Base-by-base conservation (phyloP, 306 rosid genomes). In the Acacia crassicarpa region DNA sequence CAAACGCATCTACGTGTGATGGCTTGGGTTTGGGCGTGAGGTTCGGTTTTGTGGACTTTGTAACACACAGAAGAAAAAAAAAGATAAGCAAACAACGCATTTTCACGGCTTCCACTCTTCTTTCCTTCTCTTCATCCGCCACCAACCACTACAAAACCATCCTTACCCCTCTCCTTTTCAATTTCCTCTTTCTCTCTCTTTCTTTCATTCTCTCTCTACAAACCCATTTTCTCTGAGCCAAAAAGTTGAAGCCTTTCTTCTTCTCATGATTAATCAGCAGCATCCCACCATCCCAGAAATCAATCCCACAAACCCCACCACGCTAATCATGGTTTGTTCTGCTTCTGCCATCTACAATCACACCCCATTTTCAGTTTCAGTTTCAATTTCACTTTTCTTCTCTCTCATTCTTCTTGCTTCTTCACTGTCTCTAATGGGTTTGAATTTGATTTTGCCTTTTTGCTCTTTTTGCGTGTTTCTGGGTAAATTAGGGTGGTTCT, bases 91-190 rank as follows among this genome's bases (percentile, higher is more conserved):
- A 61, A 61, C 67, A 78, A 85, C 87, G 81, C 87, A 80, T 66
- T 53, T 72, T n/a, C 86, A 32, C 44, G 73, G 30, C 49, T 67
- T 67, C 46, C 74, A 12, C 74, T 43, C n/a, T 8, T 43, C 49
- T 23, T 7, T 44, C 48, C 16, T 20, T 20, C 32, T 0, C 38
- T 5, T 23, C 75, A 4, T 43, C 80, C 22, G 14, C 38, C 86
- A 84, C 85, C 86, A 88, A 87, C 89, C 86, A 88, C 90, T 86
- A 84, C 87, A 78, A 83, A 83, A 85, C 48, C 82, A 19, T 32
- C 72, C 20, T 1, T 17, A 6, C 71, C 22, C 77, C 77, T 75
- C 78, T 25, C 58, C 17, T 33, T 70, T 67, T 49, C 80, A 35
- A 73, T 58, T 23, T 61, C 54, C 66, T 45, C 27, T 2, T 84